phyloP scores from a whole-genome alignment of 176 grass and related monocot genomes.

The barley (Hordeum vulgare) region MorexV3_pseudomolecules_assembly NC_058519.1:613294069-613294568 shows the following conservation, averaged over 20 bases:
- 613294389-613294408: constrained; percentile 9
- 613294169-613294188: background rate
- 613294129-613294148: constrained; percentile 18
- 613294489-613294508: constrained; percentile 12
- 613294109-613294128: background rate
- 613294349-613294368: constrained; percentile 54
- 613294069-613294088: constrained; percentile 32
- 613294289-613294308: constrained; percentile 12
- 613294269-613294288: background rate
- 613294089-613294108: background rate
- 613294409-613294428: constrained; percentile 8
- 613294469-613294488: constrained; percentile 37
- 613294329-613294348: background rate
- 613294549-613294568: too few species aligned
- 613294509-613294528: background rate
- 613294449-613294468: constrained; percentile 70
- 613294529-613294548: background rate
- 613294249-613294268: constrained; percentile 41
- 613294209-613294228: constrained; percentile 11
- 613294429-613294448: constrained; percentile 45
- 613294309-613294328: background rate
- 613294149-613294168: constrained; percentile 32
- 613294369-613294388: constrained; percentile 12
- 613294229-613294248: constrained; percentile 7
- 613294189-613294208: background rate